Base-by-base conservation (phyloP, 2,329 filamentous ascomycete genomes). In the Botrytis aclada region DNA sequence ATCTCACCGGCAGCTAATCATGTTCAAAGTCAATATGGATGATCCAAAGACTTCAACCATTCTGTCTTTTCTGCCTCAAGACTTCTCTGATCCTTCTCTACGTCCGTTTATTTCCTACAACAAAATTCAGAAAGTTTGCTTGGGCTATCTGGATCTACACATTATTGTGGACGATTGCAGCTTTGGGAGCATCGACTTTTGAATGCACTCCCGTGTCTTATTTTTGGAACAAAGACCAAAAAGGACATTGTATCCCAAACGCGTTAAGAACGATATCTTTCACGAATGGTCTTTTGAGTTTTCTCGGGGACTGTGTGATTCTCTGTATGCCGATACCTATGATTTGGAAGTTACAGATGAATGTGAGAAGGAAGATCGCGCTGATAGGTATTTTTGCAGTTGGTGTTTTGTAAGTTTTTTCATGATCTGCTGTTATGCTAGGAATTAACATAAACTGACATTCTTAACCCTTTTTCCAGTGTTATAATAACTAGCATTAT, bases 71-170 rank as follows among this genome's bases (percentile, higher is more conserved):
- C 25, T 76, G 71, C 58, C 72, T 79, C 69, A 77, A 77, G 43
- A 73, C 70, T 10, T 79, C 74, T 20, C 76, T 78, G 22, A 69
- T 78, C 7, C 39, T 78, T 34, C 76, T 79, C 34, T 79, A 78
- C 56, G 58, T 75, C 45, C 70, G 76, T n/a, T 72, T 77, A 56
- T 74, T 77, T 66, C 54, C 71, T 51, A 45, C 43, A 1, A 20
- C 69, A n/a, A 70, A 34, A n/a, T 77, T 76, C 47, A 75, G 62
- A 7, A 66, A 72, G 22, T 76, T 71, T 41, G 75, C 73, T 25
- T 78, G 66, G 32, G 72, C 61, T 22, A 72, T 73, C 12, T 72
- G 77, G 22, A 69, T 62, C 12, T 77, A 74, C 37, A 76, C 77
- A 6, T 34, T 78, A 12, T 29, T 70, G 6, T 78, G 77, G 76